phyloP scores from a whole-genome alignment of 805 yeast species.

The Metschnikowia drakensbergensis region DNA sequence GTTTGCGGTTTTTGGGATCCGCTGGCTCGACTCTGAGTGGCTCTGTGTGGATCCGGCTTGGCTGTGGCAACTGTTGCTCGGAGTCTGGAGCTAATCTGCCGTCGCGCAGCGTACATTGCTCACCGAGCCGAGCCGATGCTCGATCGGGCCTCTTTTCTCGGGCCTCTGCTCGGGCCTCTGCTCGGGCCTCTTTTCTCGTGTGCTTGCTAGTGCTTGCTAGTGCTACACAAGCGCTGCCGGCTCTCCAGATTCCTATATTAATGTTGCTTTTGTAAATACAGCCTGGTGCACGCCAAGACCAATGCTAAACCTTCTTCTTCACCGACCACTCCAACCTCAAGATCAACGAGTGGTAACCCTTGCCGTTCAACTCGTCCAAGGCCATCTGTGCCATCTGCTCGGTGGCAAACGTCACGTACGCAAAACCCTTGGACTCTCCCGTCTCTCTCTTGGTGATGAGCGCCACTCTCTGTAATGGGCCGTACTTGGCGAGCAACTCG shows the following conservation, averaged over 20 bases:
- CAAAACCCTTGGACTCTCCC: slow-evolving; percentile 92
- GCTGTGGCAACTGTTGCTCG: too few relatives aligned
- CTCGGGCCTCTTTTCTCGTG: too few relatives aligned
- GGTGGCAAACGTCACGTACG: slow-evolving; percentile 79
- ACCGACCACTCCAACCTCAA: slow-evolving; percentile 47
- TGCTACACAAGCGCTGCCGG: too few relatives aligned
- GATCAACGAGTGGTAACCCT: slow-evolving; percentile 88
- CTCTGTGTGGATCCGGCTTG: too few relatives aligned
- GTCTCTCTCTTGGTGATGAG: slow-evolving; percentile 90
- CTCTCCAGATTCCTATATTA: background rate
- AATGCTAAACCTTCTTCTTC: slow-evolving; percentile 33
- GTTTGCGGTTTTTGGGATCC: too few relatives aligned
- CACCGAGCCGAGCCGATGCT: too few relatives aligned
- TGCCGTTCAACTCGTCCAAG: slow-evolving; percentile 72
- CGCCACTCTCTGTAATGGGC: slow-evolving; percentile 67
- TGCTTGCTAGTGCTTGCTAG: too few relatives aligned
- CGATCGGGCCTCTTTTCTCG: too few relatives aligned
- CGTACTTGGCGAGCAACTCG: slow-evolving; percentile 67
- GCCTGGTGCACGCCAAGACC: slow-evolving; percentile 1
- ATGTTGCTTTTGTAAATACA: background rate
- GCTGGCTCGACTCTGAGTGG: too few relatives aligned
- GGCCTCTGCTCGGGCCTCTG: too few relatives aligned
- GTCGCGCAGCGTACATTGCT: too few relatives aligned
- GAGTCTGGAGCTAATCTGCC: too few relatives aligned
- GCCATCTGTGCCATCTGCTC: slow-evolving; percentile 73